Base-by-base conservation (phyloP, 2,329 filamentous ascomycete species). In the Orbilia blumenaviensis region DNA sequence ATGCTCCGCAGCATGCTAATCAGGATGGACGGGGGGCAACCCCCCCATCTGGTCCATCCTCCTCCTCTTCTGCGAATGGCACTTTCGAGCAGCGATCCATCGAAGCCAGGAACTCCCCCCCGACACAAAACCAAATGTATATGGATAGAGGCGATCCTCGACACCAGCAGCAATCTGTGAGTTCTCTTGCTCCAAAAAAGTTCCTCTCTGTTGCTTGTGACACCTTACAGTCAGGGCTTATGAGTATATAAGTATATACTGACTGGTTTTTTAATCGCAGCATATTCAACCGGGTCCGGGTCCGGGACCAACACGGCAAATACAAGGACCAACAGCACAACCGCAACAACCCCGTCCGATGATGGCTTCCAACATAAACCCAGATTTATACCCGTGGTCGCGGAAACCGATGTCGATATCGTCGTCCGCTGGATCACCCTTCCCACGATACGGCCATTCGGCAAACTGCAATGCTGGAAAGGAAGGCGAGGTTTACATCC, bases 401-500 rank as follows among this genome's bases (percentile, higher is more conserved):
- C 92, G 96, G 82, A 90, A 93, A 75, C 89, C 92, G 67, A 84
- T 99, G 63, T 94, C 91, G 78, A 97, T 97, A 83, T 92, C 92
- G 14, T 89, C 92, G 3, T 88, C 90, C 1, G 90, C 93, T 81
- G 88, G 90, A 9, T 94, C 92, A 79, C 95, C 95, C 0, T 99
- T 99, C 80, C 95, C 95, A 12, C 90, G 95, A 82, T 99, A 99
- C 87, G 95, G 95, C 82, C 93, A 96, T 61, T 95, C 96, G 5
- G 94, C 97, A 82, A 99, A 99, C 83, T 88, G 93, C 0, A 87
- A 91, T 14, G 92, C 94, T 23, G 97, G 94, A 41, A 98, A 98
- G 84, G 95, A 99, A 83, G 96, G 96, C 74, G 93, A 96, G 80
- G 92, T 99, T 69, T 99, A 98, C 81, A 87, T 99, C 81, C 98